phyloP scores from a whole-genome alignment of 129 eudicot species.

The Artemisia argyi region DNA sequence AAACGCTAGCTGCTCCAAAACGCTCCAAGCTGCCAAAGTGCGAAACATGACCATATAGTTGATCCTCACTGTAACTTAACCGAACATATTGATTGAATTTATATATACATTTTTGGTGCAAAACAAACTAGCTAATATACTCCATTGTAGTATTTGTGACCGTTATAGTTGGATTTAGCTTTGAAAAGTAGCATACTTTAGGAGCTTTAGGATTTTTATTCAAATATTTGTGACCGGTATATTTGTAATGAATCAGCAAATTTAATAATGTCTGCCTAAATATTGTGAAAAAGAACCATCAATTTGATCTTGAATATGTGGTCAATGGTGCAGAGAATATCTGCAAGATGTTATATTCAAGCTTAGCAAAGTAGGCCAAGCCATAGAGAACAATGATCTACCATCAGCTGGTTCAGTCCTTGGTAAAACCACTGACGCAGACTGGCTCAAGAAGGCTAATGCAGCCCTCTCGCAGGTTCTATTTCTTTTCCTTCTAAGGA shows the following conservation, averaged over 20 bases:
- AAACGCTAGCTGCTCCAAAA: too few relatives aligned
- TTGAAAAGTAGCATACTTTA: not conserved
- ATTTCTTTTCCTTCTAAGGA: not conserved
- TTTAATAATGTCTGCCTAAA: not conserved
- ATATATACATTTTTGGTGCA: too few relatives aligned
- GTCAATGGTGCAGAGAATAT: constrained; percentile 52
- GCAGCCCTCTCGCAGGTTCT: constrained; percentile 80
- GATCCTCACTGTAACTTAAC: too few relatives aligned
- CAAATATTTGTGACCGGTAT: not conserved
- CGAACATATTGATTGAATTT: too few relatives aligned
- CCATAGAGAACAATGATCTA: constrained; percentile 89
- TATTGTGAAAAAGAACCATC: not conserved
- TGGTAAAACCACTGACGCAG: constrained; percentile 65
- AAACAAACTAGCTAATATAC: too few relatives aligned
- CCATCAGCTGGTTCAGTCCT: constrained; percentile 77
- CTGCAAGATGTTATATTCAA: constrained; percentile 85
- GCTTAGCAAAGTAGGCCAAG: constrained; percentile 89
- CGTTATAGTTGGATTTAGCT: not conserved
- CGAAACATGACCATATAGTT: too few relatives aligned
- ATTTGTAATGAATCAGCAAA: not conserved
- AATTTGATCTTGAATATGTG: not conserved
- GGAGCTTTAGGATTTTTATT: not conserved
- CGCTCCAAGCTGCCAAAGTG: too few relatives aligned
- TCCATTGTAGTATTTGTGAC: too few relatives aligned
- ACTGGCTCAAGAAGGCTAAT: constrained; percentile 82